phyloP scores from a whole-genome alignment of 371 early-diverging fungal genomes.

The Rhizopus stolonifer region DNA sequence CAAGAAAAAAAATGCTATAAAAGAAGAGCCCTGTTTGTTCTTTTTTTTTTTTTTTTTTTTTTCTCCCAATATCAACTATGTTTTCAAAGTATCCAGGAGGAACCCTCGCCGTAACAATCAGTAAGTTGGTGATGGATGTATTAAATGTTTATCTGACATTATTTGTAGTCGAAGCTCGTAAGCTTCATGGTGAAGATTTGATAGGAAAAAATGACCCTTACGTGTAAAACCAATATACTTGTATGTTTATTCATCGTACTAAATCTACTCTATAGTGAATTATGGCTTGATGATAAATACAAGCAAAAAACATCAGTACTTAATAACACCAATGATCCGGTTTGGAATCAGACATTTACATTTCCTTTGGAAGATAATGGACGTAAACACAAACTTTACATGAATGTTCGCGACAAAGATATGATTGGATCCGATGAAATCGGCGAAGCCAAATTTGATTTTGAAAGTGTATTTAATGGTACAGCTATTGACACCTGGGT shows the following conservation, averaged over 20 bases:
- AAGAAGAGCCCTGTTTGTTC: conserved; percentile 8
- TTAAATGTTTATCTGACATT: neutral
- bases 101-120: conserved; percentile 25
- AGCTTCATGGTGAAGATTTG: conserved; percentile 26
- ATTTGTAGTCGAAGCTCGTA: conserved; percentile 28
- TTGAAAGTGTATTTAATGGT: conserved; percentile 23
- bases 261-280: conserved; percentile 13
- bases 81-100: conserved; percentile 24
- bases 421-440: conserved; percentile 40
- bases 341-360: conserved; percentile 35
- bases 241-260: neutral
- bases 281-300: conserved; percentile 27
- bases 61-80: conserved; percentile 1
- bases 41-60: conserved; percentile 2
- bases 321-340: conserved; percentile 47
- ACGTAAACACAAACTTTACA: conserved; percentile 28
- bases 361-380: conserved; percentile 21
- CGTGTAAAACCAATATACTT: conserved; percentile 22
- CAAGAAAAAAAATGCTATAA: conserved; percentile 13
- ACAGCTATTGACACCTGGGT: conserved; percentile 33
- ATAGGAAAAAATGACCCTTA: conserved; percentile 30
- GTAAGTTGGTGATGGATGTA: conserved; percentile 11
- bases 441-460: conserved; percentile 37
- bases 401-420: conserved; percentile 46
- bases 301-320: conserved; percentile 48